Base-by-base conservation (phyloP, 2,329 filamentous ascomycete genomes). In the Cordyceps militaris region DNA sequence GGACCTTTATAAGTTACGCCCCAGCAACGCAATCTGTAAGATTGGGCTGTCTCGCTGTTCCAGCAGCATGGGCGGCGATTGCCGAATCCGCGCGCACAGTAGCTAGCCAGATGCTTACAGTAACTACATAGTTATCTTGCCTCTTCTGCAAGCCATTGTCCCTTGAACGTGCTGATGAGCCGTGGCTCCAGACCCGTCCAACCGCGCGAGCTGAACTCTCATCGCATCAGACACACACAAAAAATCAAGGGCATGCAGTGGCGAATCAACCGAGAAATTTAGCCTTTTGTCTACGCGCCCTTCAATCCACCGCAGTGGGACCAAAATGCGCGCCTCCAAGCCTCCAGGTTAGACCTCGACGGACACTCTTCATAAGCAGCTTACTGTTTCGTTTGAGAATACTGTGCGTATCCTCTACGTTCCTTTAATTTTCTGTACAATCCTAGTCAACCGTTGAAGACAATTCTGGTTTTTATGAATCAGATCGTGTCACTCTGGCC, bases 401-500 rank as follows among this genome's bases (percentile, higher is more conserved):
- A 16, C n/a, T 38, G 34, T 1, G 34, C 21, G 6, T 42, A 11
- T 42, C 7, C 24, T 24, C 40, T 8, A 13, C 21, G 4, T 43
- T 43, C 9, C 40, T 43, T 19, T 24, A 11, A 13, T 40, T 40
- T 28, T 40, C 5, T 14, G 11, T 23, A 28, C 11, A 8, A 16
- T 28, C 3, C 48, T 28, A 14, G 34, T 28, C 34, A 32, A 28
- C 19, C 14, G 21, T 13, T n/a, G 48, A 2, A 26, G 21, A 40
- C 7, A 26, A 40, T 26, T 38, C 21, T n/a, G 21, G 16, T 10
- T 50, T 36, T 6, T 16, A 32, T 19, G 34, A 4, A 10, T 32
- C 48, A 10, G 51, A 36, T 44, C 51, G 51, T 34, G 40, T 54
- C 51, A 54, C 51, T 54, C 40, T 34, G 21, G 30, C 32, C 8